These are phyloP conservation scores for Sanghuangporus sanghuang DNA, from an alignment of 1,284 basidiomycete genomes.

Conservation along the genomic window DNA sequence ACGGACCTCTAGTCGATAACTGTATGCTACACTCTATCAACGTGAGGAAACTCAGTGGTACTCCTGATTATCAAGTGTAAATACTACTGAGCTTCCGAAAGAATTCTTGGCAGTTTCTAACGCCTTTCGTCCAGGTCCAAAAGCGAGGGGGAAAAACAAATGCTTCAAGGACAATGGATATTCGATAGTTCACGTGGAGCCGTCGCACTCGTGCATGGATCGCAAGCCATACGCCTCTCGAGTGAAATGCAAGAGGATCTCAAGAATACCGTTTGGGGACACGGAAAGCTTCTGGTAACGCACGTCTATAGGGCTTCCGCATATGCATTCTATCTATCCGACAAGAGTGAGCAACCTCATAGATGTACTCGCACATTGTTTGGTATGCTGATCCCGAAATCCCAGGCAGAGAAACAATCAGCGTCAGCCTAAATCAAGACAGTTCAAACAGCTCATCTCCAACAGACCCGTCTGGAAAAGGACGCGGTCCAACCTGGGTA, in stretches of 20 bases:
- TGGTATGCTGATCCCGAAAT: neutral
- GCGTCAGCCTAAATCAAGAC: neutral
- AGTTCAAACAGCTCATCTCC: neutral
- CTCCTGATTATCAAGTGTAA: neutral
- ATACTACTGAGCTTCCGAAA: neutral
- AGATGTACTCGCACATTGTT: neutral
- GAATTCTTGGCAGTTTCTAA: no score
- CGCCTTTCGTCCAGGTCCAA: no score
- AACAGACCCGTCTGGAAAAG: neutral
- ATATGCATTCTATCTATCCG: neutral
- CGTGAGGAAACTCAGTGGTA: neutral
- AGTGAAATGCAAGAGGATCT: neutral
- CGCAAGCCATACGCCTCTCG: neutral
- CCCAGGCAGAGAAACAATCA: neutral
- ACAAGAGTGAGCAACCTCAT: neutral
- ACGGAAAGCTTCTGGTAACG: neutral
- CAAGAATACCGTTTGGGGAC: neutral
- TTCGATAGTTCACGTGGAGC: neutral
- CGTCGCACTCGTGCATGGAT: neutral
- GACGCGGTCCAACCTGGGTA: neutral
- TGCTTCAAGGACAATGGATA: neutral
- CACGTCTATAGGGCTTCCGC: neutral
- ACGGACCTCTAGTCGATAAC: neutral
- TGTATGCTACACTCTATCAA: neutral
- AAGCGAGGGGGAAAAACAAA: no score